Percentiles rank a stretch among this genome's conserved stretches.
Evolutionary conservation across 2,329 filamentous ascomycete genomes (phyloP).

Genomic region (Ceratocystis alfenasii): DNA sequence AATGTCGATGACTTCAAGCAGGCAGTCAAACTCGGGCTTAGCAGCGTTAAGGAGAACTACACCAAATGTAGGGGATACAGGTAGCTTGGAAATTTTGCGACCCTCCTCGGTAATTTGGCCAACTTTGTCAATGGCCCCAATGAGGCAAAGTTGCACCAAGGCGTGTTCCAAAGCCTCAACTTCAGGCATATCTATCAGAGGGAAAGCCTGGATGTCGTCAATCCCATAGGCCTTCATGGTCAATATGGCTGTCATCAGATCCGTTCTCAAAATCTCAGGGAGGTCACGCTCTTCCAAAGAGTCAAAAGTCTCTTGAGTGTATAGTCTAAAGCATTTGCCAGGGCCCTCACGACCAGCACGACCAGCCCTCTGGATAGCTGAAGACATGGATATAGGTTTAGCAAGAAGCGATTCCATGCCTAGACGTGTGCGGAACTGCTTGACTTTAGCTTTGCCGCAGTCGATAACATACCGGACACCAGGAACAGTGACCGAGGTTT

Average conservation of each 20-base stretch:
- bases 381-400: slow-evolving; percentile 85
- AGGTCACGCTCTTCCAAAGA: slow-evolving; percentile 59
- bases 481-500: slow-evolving; percentile 91
- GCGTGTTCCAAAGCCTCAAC: slow-evolving; percentile 70
- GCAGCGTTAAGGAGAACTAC: slow-evolving; percentile 73
- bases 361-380: slow-evolving; percentile 80
- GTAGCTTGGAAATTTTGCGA: slow-evolving; percentile 66
- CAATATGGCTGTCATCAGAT: slow-evolving; percentile 72
- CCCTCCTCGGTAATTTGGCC: slow-evolving; percentile 66
- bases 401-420: slow-evolving; percentile 84
- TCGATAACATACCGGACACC: slow-evolving; percentile 88
- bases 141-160: slow-evolving; percentile 63
- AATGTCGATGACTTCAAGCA: slow-evolving; percentile 77
- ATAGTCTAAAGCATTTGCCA: slow-evolving; percentile 81
- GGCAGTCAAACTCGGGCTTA: slow-evolving; percentile 55
- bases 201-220: slow-evolving; percentile 68
- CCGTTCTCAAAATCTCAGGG: slow-evolving; percentile 83
- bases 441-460: slow-evolving; percentile 85
- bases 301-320: slow-evolving; percentile 67
- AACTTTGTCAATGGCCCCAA: slow-evolving; percentile 61
- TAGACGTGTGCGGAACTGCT: slow-evolving; percentile 72
- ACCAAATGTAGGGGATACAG: slow-evolving; percentile 68
- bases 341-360: slow-evolving; percentile 86
- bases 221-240: slow-evolving; percentile 91
- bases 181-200: slow-evolving; percentile 71